phyloP scores from a whole-genome alignment of 257 asterid genomes.

The Scutellaria barbata region DNA sequence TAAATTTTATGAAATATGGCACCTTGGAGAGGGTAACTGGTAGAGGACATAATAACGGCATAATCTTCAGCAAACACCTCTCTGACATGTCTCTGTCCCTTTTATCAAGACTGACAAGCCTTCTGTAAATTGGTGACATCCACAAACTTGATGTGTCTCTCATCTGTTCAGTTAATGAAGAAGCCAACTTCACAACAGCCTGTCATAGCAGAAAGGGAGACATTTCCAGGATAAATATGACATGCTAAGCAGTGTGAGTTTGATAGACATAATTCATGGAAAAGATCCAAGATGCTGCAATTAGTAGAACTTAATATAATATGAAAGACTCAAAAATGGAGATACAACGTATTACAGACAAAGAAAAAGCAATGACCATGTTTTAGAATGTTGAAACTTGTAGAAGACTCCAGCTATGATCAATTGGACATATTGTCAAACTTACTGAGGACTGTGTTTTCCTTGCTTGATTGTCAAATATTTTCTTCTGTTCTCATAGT shows the following conservation, averaged over 20 bases:
- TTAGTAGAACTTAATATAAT: background rate
- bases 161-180: slow-evolving; percentile 58
- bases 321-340: too few species aligned
- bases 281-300: slow-evolving; percentile 9
- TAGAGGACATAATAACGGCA: slow-evolving; percentile 59
- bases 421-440: background rate
- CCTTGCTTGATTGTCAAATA: background rate
- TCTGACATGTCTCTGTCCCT: slow-evolving; percentile 86
- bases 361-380: too few species aligned
- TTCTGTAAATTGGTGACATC: slow-evolving; percentile 79
- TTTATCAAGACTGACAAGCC: slow-evolving; percentile 75
- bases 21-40: slow-evolving; percentile 74
- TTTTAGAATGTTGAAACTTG: too few species aligned
- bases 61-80: slow-evolving; percentile 72
- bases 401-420: too few species aligned
- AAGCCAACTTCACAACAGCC: slow-evolving; percentile 78
- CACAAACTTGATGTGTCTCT: slow-evolving; percentile 60
- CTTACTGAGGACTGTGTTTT: background rate
- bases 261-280: slow-evolving; percentile 10
- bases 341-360: too few species aligned
- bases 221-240: slow-evolving; percentile 26
- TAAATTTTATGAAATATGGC: slow-evolving; percentile 20
- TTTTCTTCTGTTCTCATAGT: background rate
- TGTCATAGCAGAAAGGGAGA: slow-evolving; percentile 34
- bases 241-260: slow-evolving; percentile 16